Base-by-base conservation (phyloP, 1,284 basidiomycete genomes). In the Trametes polyzona region DNA sequence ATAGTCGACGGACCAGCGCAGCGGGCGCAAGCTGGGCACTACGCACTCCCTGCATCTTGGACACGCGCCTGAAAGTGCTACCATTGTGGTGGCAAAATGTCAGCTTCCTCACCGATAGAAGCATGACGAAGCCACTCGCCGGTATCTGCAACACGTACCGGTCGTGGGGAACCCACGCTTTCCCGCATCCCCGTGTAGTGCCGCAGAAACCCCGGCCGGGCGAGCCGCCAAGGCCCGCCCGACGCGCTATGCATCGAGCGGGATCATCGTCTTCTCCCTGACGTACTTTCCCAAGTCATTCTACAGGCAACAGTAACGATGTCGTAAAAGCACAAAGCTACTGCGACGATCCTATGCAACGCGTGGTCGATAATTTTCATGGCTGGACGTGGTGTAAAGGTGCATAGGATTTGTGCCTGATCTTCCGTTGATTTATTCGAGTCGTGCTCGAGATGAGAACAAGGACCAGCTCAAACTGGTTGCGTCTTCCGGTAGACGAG, bases 221-320 rank as follows among this genome's bases (percentile, higher is more conserved):
- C 46, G 52, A 42, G n/a, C 46, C 53, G 46, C 37, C 39, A 36
- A 48, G 46, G 53, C 46, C 44, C 39, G 44, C 37, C 23, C 37
- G 23, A 29, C 24, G 30, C 52, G 52, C 40, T 17, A 9, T 23
- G 19, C 32, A 6, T 37, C 11, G 12, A 30, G 32, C 24, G 33
- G 27, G 46, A 55, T 55, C 53, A 26, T 47, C 44, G 44, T n/a
- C n/a, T n/a, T n/a, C n/a, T n/a, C n/a, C n/a, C n/a, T n/a, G n/a
- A 21, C 17, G 17, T 12, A n/a, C 12, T 9, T 21, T 52, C 30
- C 37, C 12, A 32, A 30, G 6, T 16, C 32, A 9, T 21, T 27
- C 36, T 40, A 27, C 14, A 19, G 23, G 24, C 42, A n/a, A 10
- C 11, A 44, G 33, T 21, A 3, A n/a, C 9, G 11, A 44, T 37